A percentile compares a stretch with the other conserved stretches of the same genome.
phyloP scores from a whole-genome alignment of 192 early-diverging fungal species.

The Coemansia sp. region DNA sequence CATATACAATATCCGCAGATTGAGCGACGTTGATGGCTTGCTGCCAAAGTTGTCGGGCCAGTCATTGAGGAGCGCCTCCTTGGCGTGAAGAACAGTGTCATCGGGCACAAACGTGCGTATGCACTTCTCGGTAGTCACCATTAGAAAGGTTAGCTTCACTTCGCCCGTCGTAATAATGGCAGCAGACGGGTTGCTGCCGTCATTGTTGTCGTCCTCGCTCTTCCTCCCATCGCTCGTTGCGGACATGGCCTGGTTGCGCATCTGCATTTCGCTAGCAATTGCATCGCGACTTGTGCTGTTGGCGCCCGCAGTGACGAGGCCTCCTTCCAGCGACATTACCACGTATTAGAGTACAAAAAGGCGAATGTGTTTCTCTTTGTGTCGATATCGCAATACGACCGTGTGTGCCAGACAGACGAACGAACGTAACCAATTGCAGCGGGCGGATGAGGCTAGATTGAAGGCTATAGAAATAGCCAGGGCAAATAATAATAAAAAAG shows the following conservation, averaged over 20 bases:
- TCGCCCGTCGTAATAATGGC: slow-evolving; percentile 9
- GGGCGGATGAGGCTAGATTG: background rate
- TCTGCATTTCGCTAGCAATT: slow-evolving; percentile 4
- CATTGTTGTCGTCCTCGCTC: slow-evolving; percentile 12
- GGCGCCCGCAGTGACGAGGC: background rate
- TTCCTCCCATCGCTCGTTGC: background rate
- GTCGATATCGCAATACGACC: background rate
- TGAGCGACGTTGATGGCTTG: slow-evolving; percentile 23
- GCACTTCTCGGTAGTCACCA: slow-evolving; percentile 32
- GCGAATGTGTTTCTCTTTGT: background rate
- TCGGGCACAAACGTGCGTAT: slow-evolving; percentile 20
- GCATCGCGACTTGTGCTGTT: background rate
- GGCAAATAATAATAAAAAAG: background rate
- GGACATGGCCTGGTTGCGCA: slow-evolving; percentile 1
- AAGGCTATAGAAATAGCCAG: background rate
- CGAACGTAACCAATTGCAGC: background rate
- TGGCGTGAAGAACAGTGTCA: slow-evolving; percentile 34
- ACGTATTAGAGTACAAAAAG: background rate
- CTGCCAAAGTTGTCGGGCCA: slow-evolving; percentile 44
- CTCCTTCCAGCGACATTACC: background rate
- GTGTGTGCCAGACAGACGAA: background rate
- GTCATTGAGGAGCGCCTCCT: slow-evolving; percentile 30
- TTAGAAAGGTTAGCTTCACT: slow-evolving; percentile 33
- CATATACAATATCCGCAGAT: slow-evolving; percentile 41
- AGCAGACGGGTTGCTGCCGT: slow-evolving; percentile 3